Base-by-base conservation (phyloP, 2,329 filamentous ascomycete species). In the Exophiala bonariae region DNA sequence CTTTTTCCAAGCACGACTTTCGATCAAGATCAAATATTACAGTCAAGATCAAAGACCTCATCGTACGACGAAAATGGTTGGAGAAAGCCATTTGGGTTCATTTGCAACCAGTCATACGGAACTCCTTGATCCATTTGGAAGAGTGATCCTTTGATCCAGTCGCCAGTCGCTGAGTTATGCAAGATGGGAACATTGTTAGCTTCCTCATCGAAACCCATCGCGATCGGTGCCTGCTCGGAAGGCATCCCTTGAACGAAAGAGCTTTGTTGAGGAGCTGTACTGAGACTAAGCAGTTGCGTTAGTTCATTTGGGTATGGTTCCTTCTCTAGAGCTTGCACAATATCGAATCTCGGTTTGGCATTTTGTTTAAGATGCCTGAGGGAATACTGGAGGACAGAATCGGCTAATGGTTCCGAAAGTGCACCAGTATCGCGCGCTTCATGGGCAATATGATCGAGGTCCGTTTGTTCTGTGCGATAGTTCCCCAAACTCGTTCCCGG, bases 301-400 rank as follows among this genome's bases (percentile, higher is more conserved):
- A 46, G 32, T 4, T 46, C 43, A 18, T 40, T 35, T 10, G 43
- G 36, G 31, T 20, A 40, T 11, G 26, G 19, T 3, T n/a, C 9
- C 17, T 22, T 33, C 33, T 46, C 36, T 11, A 33, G 35, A 5
- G 13, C 43, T 46, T 34, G 35, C n/a, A n/a, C 36, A 33, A 28
- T 11, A 19, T 22, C 10, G 28, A 19, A 19, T 16, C 17, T 34
- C 14, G n/a, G n/a, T n/a, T n/a, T n/a, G n/a, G 32, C 17, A n/a
- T n/a, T 26, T 22, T 37, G 44, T 22, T 20, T 42, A 3, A 47
- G 16, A 9, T 37, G 37, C 13, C 38, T 14, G 3, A 47, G 37
- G 2, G 37, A 32, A 42, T 47, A 47, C 13, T 41, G 36, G 19
- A 47, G 23, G 11, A 47, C 44, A 11, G 44, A 47, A 19, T 47